Evolutionary conservation across 1,284 basidiomycete genomes (phyloP).

Genomic region (Ustilago cynodontis): DNA sequence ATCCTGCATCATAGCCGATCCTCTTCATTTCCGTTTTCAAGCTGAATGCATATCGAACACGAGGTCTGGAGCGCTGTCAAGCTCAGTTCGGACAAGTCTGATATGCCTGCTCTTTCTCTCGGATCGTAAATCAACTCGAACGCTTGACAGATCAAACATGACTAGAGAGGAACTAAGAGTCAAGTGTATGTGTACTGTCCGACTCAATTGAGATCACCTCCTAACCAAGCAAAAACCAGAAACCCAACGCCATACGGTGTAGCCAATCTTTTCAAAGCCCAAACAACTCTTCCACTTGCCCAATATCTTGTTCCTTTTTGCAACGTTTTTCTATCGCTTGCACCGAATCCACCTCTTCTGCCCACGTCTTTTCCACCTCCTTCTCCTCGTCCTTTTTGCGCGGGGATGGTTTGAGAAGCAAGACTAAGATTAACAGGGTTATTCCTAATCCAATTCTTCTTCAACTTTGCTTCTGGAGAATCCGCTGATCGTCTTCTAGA

Average conservation of each 20-base stretch:
- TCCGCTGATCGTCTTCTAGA: conserved; percentile 25
- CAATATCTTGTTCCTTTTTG: conserved; percentile 48
- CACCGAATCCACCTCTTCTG: conserved; percentile 24
- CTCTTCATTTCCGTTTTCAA: too few relatives aligned
- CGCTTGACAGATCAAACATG: too few relatives aligned
- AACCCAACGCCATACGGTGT: conserved; percentile 68
- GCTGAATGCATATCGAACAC: too few relatives aligned
- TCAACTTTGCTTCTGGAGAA: conserved; percentile 42
- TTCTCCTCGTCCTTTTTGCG: not conserved
- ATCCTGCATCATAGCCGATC: not conserved
- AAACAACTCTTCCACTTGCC: conserved; percentile 55
- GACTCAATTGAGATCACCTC: conserved; percentile 56
- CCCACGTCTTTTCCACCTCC: not conserved
- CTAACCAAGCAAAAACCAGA: conserved; percentile 66
- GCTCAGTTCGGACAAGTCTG: too few relatives aligned
- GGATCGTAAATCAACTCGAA: not conserved
- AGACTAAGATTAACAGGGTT: conserved; percentile 49
- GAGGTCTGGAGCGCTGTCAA: too few relatives aligned
- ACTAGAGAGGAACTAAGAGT: too few relatives aligned
- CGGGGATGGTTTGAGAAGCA: too few relatives aligned
- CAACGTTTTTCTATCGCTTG: conserved; percentile 30
- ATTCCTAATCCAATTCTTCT: conserved; percentile 37
- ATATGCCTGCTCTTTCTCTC: too few relatives aligned
- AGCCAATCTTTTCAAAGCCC: conserved; percentile 55
- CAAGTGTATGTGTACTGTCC: not conserved